Evolutionary conservation across 179 eudicot genomes (phyloP).

Genomic region (Beta lomatogona): DNA sequence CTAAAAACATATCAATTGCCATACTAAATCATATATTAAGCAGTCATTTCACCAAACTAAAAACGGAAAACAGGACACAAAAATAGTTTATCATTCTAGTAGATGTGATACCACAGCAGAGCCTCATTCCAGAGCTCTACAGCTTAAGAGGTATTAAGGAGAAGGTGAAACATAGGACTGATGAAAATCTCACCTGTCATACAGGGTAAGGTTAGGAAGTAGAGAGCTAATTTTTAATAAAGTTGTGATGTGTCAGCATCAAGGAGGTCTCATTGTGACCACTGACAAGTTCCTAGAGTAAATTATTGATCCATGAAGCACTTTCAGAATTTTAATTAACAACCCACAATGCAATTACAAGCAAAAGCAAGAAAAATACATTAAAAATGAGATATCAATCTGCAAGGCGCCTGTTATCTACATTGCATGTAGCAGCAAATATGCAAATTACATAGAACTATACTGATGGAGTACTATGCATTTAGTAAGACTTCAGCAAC

Average conservation of each 20-base stretch:
- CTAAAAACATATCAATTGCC: not conserved
- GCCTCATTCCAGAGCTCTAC: constrained; percentile 9
- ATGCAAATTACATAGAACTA: not conserved
- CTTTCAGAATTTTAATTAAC: not conserved
- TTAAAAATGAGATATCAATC: not conserved
- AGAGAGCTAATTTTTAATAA: constrained; percentile 14
- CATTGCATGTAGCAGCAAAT: not conserved
- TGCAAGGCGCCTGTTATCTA: not conserved
- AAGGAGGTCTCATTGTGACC: not conserved
- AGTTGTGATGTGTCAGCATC: constrained; percentile 8
- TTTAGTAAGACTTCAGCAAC: not conserved
- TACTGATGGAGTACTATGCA: not conserved
- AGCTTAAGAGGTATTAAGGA: not conserved
- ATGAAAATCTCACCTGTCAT: constrained; percentile 7
- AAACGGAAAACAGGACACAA: not conserved
- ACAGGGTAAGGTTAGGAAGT: constrained; percentile 1
- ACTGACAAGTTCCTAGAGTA: constrained; percentile 10
- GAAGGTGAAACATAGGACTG: not conserved
- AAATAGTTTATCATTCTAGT: not conserved
- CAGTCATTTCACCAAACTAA: constrained; percentile 2
- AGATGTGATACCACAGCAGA: not conserved
- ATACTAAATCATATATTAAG: not conserved
- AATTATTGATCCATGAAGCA: not conserved
- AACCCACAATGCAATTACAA: not conserved
- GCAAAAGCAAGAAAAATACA: not conserved